Evolutionary conservation across 495 filamentous ascomycete species (phyloP).

Genomic region (Echria macrotheca): DNA sequence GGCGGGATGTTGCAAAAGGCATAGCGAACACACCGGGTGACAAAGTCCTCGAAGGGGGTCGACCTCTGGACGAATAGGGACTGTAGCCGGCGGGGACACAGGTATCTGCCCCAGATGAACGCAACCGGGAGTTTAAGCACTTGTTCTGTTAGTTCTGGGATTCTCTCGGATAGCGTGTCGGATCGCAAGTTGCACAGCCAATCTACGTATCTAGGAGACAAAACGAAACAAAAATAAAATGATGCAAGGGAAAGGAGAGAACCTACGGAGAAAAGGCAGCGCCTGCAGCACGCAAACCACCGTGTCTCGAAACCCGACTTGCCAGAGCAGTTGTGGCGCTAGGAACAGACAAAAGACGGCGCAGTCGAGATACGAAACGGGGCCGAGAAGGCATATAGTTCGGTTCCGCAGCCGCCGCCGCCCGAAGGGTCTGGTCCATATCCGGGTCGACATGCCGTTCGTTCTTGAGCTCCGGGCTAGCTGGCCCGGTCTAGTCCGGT

Average conservation of each 20-base stretch:
- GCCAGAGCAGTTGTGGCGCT: constrained; percentile 57
- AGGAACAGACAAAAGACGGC: constrained; percentile 60
- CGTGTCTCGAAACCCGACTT: constrained; percentile 52
- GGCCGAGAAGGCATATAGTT: too few relatives aligned
- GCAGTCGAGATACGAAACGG: constrained; percentile 68
- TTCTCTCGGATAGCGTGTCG: background rate
- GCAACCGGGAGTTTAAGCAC: constrained; percentile 52
- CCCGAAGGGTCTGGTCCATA: too few relatives aligned
- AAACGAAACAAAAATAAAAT: background rate
- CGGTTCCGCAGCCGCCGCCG: too few relatives aligned
- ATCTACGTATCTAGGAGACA: background rate
- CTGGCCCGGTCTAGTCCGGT: too few relatives aligned
- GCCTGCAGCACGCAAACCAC: constrained; percentile 51
- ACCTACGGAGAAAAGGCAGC: constrained; percentile 66
- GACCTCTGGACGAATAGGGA: constrained; percentile 60
- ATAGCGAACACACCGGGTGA: constrained; percentile 68
- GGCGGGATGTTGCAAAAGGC: constrained; percentile 65
- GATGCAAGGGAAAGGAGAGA: background rate
- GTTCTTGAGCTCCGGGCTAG: too few relatives aligned
- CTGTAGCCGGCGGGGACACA: constrained; percentile 38
- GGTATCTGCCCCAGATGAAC: constrained; percentile 53
- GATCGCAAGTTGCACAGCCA: background rate
- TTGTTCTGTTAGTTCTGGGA: constrained; percentile 30
- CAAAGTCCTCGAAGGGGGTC: constrained; percentile 65
- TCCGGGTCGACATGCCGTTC: too few relatives aligned